These are phyloP conservation scores for Xerocomus cyaneibrunnescens DNA, from an alignment of 1,284 basidiomycete genomes.

Conservation along the genomic window DNA sequence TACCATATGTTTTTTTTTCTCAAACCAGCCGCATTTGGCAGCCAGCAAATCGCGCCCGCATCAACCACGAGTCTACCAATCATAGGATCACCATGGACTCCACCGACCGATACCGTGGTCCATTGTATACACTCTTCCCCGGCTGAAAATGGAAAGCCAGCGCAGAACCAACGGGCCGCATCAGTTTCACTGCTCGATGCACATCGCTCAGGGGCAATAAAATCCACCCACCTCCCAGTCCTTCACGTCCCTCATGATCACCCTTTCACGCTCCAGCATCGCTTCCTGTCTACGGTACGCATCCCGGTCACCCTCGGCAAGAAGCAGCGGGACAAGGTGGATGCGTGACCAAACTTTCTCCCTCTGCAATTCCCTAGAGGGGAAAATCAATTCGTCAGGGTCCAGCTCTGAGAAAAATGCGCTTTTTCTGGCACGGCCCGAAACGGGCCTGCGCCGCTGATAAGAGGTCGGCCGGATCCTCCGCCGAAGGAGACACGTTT, in stretches of 20 bases:
- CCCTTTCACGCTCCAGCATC: slow-evolving; percentile 78
- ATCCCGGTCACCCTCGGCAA: slow-evolving; percentile 94
- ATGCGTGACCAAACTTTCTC: slow-evolving; percentile 97
- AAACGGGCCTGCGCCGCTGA: slow-evolving; percentile 36
- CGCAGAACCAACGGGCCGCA: slow-evolving; percentile 2
- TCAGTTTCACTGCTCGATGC: slow-evolving; percentile 32
- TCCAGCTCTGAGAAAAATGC: slow-evolving; percentile 41
- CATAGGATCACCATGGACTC: slow-evolving; percentile 61
- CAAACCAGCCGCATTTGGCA: slow-evolving; percentile 13
- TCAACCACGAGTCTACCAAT: slow-evolving; percentile 40
- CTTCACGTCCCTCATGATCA: slow-evolving; percentile 94
- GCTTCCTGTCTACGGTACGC: slow-evolving; percentile 82
- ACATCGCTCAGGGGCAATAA: slow-evolving; percentile 15
- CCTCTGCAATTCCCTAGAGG: slow-evolving; percentile 83
- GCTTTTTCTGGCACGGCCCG: slow-evolving; percentile 42
- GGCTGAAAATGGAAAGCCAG: slow-evolving; percentile 42
- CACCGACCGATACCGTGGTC: slow-evolving; percentile 72
- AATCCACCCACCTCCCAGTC: slow-evolving; percentile 85
- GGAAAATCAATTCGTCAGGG: slow-evolving; percentile 28
- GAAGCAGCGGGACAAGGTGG: slow-evolving; percentile 87
- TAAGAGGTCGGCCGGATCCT: slow-evolving; percentile 69
- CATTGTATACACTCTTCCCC: slow-evolving; percentile 87
- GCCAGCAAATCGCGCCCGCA: slow-evolving; percentile 7
- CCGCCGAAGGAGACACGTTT: slow-evolving; percentile 33
- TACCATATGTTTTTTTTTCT: slow-evolving; percentile 16